Percentiles rank a stretch among this genome's conserved stretches.
phyloP scores from a whole-genome alignment of 495 filamentous ascomycete genomes.

The Massariosphaeria phaeospora region DNA sequence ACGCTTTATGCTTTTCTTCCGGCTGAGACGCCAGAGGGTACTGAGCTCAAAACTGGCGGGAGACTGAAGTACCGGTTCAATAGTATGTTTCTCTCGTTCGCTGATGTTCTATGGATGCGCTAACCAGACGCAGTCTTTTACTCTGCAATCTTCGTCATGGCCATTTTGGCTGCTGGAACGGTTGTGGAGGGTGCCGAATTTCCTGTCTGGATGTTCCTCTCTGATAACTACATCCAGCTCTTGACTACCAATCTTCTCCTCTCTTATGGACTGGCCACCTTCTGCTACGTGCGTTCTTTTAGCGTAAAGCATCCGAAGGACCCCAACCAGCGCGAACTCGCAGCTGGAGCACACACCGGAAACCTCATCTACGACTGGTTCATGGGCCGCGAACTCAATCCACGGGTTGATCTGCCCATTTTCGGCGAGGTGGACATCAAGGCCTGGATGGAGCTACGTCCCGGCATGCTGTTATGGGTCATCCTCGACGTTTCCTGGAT shows the following conservation, averaged over 20 bases:
- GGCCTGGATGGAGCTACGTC: conserved; percentile 81
- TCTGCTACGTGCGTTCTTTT: conserved; percentile 77
- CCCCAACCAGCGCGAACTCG: conserved; percentile 66
- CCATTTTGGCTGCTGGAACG: conserved; percentile 65
- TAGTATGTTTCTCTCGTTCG: conserved; percentile 47
- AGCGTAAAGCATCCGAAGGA: conserved; percentile 63
- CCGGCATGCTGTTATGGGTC: conserved; percentile 86
- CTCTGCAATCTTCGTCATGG: conserved; percentile 66
- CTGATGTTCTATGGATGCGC: conserved; percentile 9
- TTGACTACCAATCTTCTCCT: conserved; percentile 79
- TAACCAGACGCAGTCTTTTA: conserved; percentile 58
- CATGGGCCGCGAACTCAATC: conserved; percentile 95
- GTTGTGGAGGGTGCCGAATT: conserved; percentile 73
- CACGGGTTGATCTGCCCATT: conserved; percentile 71
- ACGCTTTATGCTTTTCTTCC: conserved; percentile 74
- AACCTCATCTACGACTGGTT: conserved; percentile 94
- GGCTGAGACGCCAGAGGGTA: conserved; percentile 65
- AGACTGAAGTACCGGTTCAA: conserved; percentile 87
- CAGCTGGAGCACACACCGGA: conserved; percentile 73
- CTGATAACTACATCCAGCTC: conserved; percentile 82
- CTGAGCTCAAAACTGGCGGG: conserved; percentile 63
- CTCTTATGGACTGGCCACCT: conserved; percentile 60
- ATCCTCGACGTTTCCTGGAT: conserved; percentile 80
- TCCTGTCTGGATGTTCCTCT: conserved; percentile 84
- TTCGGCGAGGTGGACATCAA: conserved; percentile 87